phyloP scores from a whole-genome alignment of 345 rosid species.

The Bruguiera sexangula region DNA sequence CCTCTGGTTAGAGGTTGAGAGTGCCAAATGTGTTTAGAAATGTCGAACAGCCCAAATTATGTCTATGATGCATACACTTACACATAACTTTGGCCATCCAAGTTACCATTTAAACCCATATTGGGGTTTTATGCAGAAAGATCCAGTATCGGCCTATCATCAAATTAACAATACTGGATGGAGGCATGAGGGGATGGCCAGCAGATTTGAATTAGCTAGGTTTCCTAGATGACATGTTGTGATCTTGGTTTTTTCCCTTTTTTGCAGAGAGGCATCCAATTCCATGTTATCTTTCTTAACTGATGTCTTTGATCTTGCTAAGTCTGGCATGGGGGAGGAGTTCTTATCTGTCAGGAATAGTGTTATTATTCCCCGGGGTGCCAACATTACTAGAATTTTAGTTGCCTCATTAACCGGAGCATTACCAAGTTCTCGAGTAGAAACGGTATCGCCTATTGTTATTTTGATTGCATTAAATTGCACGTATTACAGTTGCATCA shows the following conservation, averaged over 20 bases:
- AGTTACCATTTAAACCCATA: too few relatives aligned
- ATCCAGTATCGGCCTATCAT: too few relatives aligned
- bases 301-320: conserved; percentile 80
- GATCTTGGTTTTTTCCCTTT: not conserved
- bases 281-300: conserved; percentile 89
- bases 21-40: not conserved
- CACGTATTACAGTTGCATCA: not conserved
- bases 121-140: too few relatives aligned
- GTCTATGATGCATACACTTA: not conserved
- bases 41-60: not conserved
- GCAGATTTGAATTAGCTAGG: not conserved
- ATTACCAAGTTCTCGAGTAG: conserved; percentile 89
- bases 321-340: conserved; percentile 58
- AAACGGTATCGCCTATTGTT: conserved; percentile 47
- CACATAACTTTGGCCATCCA: too few relatives aligned
- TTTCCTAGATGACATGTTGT: not conserved
- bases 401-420: conserved; percentile 93
- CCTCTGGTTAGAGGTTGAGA: not conserved
- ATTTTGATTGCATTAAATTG: not conserved
- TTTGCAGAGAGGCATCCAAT: conserved; percentile 87
- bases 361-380: conserved; percentile 80
- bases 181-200: too few relatives aligned
- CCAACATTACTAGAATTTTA: conserved; percentile 71
- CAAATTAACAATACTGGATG: too few relatives aligned
- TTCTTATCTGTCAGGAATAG: conserved; percentile 59